Percentiles rank a stretch among this genome's conserved stretches.
These are phyloP conservation scores for Clavispora fructus DNA, from an alignment of 805 yeast species.

Conservation along the genomic window DNA sequence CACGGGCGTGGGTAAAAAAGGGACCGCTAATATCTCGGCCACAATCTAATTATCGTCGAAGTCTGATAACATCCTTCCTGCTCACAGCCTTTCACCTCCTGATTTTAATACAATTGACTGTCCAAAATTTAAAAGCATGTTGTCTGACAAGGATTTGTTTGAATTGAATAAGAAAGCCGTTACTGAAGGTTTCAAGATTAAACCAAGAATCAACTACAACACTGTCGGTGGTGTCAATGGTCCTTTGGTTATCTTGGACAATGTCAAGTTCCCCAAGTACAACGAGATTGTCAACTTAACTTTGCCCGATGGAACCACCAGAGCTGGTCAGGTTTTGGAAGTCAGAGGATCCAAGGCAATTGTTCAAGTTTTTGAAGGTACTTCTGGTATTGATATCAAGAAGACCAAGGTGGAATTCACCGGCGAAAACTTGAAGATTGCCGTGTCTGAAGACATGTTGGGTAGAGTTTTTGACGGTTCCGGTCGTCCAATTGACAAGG, in stretches of 20 bases:
- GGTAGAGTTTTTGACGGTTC: slow-evolving; percentile 99
- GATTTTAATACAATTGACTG: neutral
- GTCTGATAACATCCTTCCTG: slow-evolving; percentile 2
- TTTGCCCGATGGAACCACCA: slow-evolving; percentile 86
- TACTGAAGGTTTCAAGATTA: slow-evolving; percentile 82
- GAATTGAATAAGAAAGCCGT: slow-evolving; percentile 90
- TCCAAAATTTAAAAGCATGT: slow-evolving; percentile 18
- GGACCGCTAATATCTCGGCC: slow-evolving; percentile 3
- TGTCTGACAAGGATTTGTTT: slow-evolving; percentile 41
- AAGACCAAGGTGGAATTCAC: slow-evolving; percentile 97
- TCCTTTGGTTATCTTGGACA: slow-evolving; percentile 74
- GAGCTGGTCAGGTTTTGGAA: slow-evolving; percentile 98
- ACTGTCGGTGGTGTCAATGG: slow-evolving; percentile 99
- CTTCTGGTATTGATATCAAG: slow-evolving; percentile 97
- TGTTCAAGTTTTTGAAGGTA: slow-evolving; percentile 99
- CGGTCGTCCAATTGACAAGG: slow-evolving; percentile 96
- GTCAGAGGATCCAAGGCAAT: slow-evolving; percentile 96
- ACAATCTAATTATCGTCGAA: slow-evolving; percentile 11
- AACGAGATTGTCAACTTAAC: slow-evolving; percentile 97
- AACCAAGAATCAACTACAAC: slow-evolving; percentile 89
- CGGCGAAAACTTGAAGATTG: slow-evolving; percentile 86
- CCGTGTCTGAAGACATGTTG: slow-evolving; percentile 94
- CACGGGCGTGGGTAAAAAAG: slow-evolving; percentile 4
- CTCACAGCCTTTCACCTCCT: slow-evolving; percentile 1
- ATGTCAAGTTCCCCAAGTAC: slow-evolving; percentile 57